Percentiles rank a stretch among this genome's conserved stretches.
Conservation (phyloP, 345 rosid genomes). For the Bruguiera gymnorhiza region DNA sequence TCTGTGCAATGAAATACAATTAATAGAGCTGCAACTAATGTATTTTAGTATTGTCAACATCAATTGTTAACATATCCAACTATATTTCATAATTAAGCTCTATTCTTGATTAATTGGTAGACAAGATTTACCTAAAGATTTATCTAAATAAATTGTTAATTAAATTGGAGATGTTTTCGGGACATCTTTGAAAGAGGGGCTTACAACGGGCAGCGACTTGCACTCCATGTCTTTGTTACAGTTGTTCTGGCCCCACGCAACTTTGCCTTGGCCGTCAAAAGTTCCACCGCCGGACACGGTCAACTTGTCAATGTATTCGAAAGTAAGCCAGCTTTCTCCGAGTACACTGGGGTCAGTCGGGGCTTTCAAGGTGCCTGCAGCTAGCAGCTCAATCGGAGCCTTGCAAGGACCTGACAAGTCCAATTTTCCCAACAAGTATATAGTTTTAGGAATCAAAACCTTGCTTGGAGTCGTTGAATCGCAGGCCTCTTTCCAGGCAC, state of each 20-base stretch:
- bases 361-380: slow-evolving; percentile 24
- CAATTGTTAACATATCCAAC: no score
- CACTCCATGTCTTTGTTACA: slow-evolving; percentile 31
- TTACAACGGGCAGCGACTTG: slow-evolving; percentile 15
- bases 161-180: no score
- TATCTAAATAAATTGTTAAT: no score
- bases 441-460: slow-evolving; percentile 22
- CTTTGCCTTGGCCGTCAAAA: slow-evolving; percentile 46
- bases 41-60: no score
- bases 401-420: slow-evolving; percentile 31
- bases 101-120: no score
- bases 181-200: neutral
- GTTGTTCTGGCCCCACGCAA: slow-evolving; percentile 33
- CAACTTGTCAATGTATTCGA: slow-evolving; percentile 8
- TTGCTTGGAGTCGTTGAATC: neutral
- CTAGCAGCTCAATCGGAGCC: slow-evolving; percentile 28
- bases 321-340: slow-evolving; percentile 12
- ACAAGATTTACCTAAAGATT: no score
- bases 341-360: neutral
- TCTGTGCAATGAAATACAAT: no score
- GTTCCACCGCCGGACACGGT: slow-evolving; percentile 33
- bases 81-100: no score
- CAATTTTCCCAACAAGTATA: neutral
- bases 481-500: slow-evolving; percentile 31
- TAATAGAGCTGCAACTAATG: neutral